Base-by-base conservation (phyloP, 2,329 filamentous ascomycete genomes). In the Drechmeria coniospora region DNA sequence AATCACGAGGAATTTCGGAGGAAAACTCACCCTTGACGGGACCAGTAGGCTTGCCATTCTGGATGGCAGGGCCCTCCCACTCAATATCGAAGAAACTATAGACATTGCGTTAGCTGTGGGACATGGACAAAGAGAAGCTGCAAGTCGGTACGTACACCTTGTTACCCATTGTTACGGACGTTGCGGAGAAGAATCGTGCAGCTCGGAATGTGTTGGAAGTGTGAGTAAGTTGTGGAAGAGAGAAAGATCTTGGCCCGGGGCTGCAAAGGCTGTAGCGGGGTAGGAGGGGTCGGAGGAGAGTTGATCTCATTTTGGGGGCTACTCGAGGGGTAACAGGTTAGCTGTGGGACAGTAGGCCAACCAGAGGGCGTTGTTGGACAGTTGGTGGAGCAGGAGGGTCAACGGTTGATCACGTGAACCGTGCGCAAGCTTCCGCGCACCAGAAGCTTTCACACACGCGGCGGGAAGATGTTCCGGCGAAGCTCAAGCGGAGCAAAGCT, bases 61-160 rank as follows among this genome's bases (percentile, higher is more conserved):
- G 61, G 42, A 92, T 44, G 51, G 73, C 63, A 39, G 79, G 79
- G 40, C 79, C 80, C 50, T 73, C 63, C 78, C 77, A 82, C 51
- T 65, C 52, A 36, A 79, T 50, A 38, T 86, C 77, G 63, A 87
- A 84, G 64, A 61, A 81, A 48, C 67, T 73, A 35, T 33, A 7
- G 18, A 20, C 18, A 20, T 20, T 20, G 18, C 10, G 11, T 15
- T 12, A 15, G 6, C 11, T 17, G 11, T 15, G 21, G n/a, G 8
- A 13, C 18, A 30, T 16, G 33, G 27, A 5, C 21, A 19, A 26
- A 12, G 8, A 14, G 19, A 29, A 11, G 13, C 17, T 32, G 36
- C n/a, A 30, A 48, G 35, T 32, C 7, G 15, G 21, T 8, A 19
- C 74, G 63, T 65, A 82, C 62, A 74, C 74, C 55, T 77, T 74